phyloP scores from a whole-genome alignment of 2,329 filamentous ascomycete genomes.

The Exserohilum rostratum region DNA sequence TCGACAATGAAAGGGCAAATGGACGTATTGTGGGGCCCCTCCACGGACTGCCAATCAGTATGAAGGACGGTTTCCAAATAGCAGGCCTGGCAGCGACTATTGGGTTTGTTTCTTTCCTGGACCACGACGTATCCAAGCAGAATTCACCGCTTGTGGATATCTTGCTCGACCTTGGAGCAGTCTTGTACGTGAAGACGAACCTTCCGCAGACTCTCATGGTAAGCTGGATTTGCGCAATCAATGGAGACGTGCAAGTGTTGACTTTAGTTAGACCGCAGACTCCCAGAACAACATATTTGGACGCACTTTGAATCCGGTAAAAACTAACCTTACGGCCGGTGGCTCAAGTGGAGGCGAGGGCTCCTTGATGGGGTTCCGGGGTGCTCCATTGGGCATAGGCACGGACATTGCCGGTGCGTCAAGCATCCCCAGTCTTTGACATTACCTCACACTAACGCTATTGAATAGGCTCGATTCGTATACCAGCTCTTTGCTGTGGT shows the following conservation, averaged over 20 bases:
- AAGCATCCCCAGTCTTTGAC: background rate
- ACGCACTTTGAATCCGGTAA: slow-evolving; percentile 64
- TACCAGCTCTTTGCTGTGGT: slow-evolving; percentile 61
- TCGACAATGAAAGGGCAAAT: slow-evolving; percentile 56
- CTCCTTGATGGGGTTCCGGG: slow-evolving; percentile 64
- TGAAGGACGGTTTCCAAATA: slow-evolving; percentile 73
- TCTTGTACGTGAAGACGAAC: slow-evolving; percentile 72
- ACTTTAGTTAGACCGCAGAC: slow-evolving; percentile 49
- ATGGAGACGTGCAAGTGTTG: background rate
- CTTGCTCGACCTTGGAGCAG: slow-evolving; percentile 63
- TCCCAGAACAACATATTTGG: slow-evolving; percentile 69
- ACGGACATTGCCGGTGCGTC: slow-evolving; percentile 59
- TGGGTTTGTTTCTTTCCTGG: slow-evolving; percentile 66
- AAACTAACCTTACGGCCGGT: slow-evolving; percentile 63
- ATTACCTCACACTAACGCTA: background rate
- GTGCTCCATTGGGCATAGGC: slow-evolving; percentile 64
- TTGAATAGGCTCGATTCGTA: slow-evolving; percentile 48
- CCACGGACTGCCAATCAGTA: slow-evolving; percentile 66
- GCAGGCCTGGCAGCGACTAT: slow-evolving; percentile 58
- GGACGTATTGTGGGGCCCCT: slow-evolving; percentile 62
- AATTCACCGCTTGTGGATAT: slow-evolving; percentile 64
- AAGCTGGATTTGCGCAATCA: slow-evolving; percentile 15
- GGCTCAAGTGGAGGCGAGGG: slow-evolving; percentile 70
- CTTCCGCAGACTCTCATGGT: slow-evolving; percentile 71
- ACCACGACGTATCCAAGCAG: slow-evolving; percentile 54